These are phyloP conservation scores for Polyplosphaeria fusca DNA, from an alignment of 495 filamentous ascomycete genomes.

Conservation along the genomic window DNA sequence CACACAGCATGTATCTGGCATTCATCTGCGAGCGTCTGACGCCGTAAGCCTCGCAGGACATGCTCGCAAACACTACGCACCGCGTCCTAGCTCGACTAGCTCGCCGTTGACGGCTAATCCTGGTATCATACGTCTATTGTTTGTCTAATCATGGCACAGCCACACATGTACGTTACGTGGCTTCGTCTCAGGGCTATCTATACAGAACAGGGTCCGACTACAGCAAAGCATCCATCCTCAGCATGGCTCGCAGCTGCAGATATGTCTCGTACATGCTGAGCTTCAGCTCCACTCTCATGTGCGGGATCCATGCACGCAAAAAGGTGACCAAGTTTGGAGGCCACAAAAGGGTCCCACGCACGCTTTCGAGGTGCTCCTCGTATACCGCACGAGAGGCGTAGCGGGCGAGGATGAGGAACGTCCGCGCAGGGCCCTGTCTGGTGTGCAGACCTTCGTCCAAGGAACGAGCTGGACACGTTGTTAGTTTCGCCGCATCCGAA, in stretches of 20 bases:
- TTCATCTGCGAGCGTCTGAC: too few relatives aligned
- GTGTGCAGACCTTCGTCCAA: slow-evolving; percentile 94
- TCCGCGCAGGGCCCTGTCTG: slow-evolving; percentile 77
- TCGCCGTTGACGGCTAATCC: too few relatives aligned
- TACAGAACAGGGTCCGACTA: too few relatives aligned
- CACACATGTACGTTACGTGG: too few relatives aligned
- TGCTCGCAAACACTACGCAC: too few relatives aligned
- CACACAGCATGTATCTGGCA: too few relatives aligned
- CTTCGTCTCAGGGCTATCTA: too few relatives aligned
- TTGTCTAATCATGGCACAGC: too few relatives aligned
- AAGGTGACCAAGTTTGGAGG: slow-evolving; percentile 56
- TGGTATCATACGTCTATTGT: too few relatives aligned
- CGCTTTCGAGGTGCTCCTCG: slow-evolving; percentile 75
- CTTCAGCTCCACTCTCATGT: slow-evolving; percentile 62
- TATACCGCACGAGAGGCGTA: slow-evolving; percentile 90
- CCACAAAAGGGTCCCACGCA: slow-evolving; percentile 58
- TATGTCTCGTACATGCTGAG: slow-evolving; percentile 62
- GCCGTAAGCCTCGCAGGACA: too few relatives aligned
- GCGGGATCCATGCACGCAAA: slow-evolving; percentile 55
- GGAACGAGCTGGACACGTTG: slow-evolving; percentile 60
- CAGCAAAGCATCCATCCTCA: slow-evolving; percentile 35
- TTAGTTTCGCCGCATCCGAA: too few relatives aligned
- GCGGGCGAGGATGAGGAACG: slow-evolving; percentile 88
- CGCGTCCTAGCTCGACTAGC: too few relatives aligned
- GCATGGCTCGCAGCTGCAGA: slow-evolving; percentile 51